Base-by-base conservation (phyloP, 352 stramenopile species). In the Globisporangium perplexum region DNA sequence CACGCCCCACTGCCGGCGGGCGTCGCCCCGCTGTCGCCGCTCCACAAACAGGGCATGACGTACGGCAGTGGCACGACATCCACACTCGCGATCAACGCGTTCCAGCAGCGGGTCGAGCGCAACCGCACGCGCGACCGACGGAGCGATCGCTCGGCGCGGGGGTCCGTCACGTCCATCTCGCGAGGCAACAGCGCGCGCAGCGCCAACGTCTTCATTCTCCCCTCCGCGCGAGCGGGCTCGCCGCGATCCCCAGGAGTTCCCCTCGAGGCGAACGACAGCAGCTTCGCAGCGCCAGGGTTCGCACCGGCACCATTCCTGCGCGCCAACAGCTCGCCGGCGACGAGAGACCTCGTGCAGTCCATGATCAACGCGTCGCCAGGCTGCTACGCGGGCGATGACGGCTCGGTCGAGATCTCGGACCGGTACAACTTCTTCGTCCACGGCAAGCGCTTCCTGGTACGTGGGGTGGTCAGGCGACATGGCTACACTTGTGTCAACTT, bases 351-450 rank as follows among this genome's bases (percentile, higher is more conserved):
- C 53, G 44, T 42, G 10, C 35, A 53, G 44, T 47, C 53, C 33
- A 47, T 53, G 53, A 53, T 53, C 44, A 59, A 59, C 23, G 33
- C 44, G 18, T 59, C 44, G 0, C 73, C 76, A 1, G 67, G 68
- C 1, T 77, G 60, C 50, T 84, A 84, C 60, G 55, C 63, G n/a
- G 66, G 62, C 42, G 72, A 86, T 33, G 75, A 86, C 45, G 71
- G 75, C 12, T 81, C 69, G 4, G 50, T 56, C 44, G 69, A 81
- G 47, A 66, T 84, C n/a, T 60, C 58, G 1, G 69, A 84, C 33
- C 60, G 71, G 26, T 86, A 86, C 49, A 83, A 86, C 36, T 86
- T 86, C 45, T 86, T 68, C 60, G 68, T 60, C 2, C 72, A 83
- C 47, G 74, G 72, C 58, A 68, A 68, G 30, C 67, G 74, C 36